Percentiles rank a stretch among this genome's conserved stretches.
Conservation (phyloP, 495 filamentous ascomycete genomes). For the Darksidea phi region DNA sequence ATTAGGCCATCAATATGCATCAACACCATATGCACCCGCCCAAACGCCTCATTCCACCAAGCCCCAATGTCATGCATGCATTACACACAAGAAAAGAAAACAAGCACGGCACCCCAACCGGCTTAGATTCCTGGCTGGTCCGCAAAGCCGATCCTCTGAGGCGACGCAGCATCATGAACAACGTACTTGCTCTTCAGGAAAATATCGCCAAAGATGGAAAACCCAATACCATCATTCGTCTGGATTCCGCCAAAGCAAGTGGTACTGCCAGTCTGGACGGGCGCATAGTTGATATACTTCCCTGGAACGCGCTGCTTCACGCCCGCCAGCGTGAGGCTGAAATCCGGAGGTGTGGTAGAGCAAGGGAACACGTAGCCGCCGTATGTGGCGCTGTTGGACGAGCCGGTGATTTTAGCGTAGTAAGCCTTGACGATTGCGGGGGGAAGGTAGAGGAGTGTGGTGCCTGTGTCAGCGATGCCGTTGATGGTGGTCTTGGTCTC, state of each 20-base stretch:
- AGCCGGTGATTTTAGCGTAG: constrained; percentile 58
- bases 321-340: constrained; percentile 58
- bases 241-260: constrained; percentile 47
- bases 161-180: constrained; percentile 57
- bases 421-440: constrained; percentile 58
- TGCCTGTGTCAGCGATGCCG: constrained; percentile 67
- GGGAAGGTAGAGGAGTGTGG: constrained; percentile 67
- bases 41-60: too few relatives aligned
- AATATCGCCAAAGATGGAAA: constrained; percentile 74
- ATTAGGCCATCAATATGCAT: too few relatives aligned
- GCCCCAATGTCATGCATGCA: too few relatives aligned
- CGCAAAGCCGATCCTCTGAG: constrained; percentile 17
- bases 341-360: constrained; percentile 57
- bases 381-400: constrained; percentile 47
- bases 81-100: neutral
- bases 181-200: constrained; percentile 79
- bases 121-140: constrained; percentile 21
- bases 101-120: neutral
- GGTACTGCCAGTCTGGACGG: constrained; percentile 38
- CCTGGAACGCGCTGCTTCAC: constrained; percentile 55
- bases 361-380: constrained; percentile 74
- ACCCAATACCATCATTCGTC: constrained; percentile 57
- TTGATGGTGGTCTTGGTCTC: constrained; percentile 44
- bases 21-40: too few relatives aligned
- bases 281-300: constrained; percentile 55